Evolutionary conservation across 768 basidiomycete species (phyloP).

Genomic region (Panellus pusillus): DNA sequence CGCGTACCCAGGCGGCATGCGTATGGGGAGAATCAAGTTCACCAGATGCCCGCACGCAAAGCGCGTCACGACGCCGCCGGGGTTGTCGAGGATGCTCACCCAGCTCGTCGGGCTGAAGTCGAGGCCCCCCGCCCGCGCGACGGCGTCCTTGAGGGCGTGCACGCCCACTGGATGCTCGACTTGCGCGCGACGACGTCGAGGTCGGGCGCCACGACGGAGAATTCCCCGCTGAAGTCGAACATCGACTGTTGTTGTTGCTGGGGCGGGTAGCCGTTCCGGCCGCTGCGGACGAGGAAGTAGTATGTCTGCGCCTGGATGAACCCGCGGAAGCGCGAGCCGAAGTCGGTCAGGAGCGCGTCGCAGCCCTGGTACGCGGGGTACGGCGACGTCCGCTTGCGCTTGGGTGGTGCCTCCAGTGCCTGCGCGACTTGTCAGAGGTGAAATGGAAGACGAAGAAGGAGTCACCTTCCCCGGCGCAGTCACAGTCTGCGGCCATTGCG

Average conservation of each 20-base stretch:
- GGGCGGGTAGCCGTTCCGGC: conserved; percentile 1
- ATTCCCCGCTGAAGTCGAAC: conserved; percentile 55
- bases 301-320: conserved; percentile 39
- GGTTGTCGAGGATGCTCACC: conserved; percentile 29
- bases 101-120: conserved; percentile 36
- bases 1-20: conserved; percentile 14
- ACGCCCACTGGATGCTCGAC: conserved; percentile 29
- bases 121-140: conserved; percentile 36
- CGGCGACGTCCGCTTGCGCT: conserved; percentile 22
- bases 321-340: conserved; percentile 24
- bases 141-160: conserved; percentile 32
- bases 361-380: conserved; percentile 38
- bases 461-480: conserved; percentile 1
- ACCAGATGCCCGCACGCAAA: conserved; percentile 36
- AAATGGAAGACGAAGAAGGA: neutral
- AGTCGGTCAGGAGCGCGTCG: conserved; percentile 29
- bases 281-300: conserved; percentile 31
- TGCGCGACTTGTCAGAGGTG: neutral
- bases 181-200: conserved; percentile 37
- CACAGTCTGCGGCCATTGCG: neutral
- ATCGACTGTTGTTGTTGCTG: conserved; percentile 22
- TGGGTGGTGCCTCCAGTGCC: conserved; percentile 24
- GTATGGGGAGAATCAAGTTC: conserved; percentile 6
- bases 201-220: conserved; percentile 43
- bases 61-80: conserved; percentile 35